Evolutionary conservation across 495 filamentous ascomycete genomes (phyloP).

Genomic region (Podospora didyma): DNA sequence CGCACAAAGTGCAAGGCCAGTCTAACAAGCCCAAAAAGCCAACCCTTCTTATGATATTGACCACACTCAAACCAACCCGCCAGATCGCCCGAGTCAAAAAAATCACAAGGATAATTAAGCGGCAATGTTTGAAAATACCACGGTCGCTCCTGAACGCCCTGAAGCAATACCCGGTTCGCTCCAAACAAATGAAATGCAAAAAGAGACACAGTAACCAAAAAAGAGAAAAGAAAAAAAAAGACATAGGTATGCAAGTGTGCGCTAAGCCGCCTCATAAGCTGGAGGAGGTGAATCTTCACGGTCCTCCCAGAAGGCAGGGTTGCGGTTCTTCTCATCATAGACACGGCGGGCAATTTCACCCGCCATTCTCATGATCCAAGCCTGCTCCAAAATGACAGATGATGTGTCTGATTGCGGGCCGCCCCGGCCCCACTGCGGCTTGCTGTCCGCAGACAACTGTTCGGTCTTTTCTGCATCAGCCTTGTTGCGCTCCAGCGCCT

Average conservation of each 20-base stretch:
- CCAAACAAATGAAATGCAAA: no score
- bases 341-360: slow-evolving; percentile 82
- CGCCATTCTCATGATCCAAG: slow-evolving; percentile 88
- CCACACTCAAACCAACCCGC: no score
- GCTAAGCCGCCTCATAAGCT: slow-evolving; percentile 50
- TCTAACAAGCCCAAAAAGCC: not conserved
- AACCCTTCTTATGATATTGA: no score
- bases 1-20: no score
- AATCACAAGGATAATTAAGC: not conserved
- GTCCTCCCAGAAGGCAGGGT: slow-evolving; percentile 43
- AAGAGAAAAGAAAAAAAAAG: no score
- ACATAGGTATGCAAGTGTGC: no score
- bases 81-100: not conserved
- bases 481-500: not conserved
- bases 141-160: no score
- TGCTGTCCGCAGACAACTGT: slow-evolving; percentile 3
- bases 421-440: slow-evolving; percentile 12
- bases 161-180: no score
- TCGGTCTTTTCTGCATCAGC: slow-evolving; percentile 7
- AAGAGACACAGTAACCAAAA: no score
- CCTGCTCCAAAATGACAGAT: slow-evolving; percentile 71
- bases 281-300: slow-evolving; percentile 57
- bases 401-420: slow-evolving; percentile 32
- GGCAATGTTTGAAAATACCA: not conserved
- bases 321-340: slow-evolving; percentile 59